phyloP scores from a whole-genome alignment of 129 eudicot genomes.

The Helianthus tuberosus region DNA sequence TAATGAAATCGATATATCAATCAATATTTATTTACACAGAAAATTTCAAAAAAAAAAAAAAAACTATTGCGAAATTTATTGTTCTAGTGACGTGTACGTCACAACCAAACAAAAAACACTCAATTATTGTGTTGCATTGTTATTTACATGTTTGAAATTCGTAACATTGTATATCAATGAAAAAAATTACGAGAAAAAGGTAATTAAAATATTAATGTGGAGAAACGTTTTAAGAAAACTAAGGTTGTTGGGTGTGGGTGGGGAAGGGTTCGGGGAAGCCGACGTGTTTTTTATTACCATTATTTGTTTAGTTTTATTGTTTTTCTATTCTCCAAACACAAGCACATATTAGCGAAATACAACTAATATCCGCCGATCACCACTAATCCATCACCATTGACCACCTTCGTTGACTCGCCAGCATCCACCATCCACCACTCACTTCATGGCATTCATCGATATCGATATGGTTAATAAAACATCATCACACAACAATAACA shows the following conservation, averaged over 20 bases:
- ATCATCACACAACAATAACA: neutral
- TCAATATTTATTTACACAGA: neutral
- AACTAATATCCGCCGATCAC: no score
- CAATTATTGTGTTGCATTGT: constrained; percentile 18
- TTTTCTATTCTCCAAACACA: no score
- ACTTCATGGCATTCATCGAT: neutral
- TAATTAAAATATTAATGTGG: neutral
- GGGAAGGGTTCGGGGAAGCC: no score
- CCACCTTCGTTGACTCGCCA: no score
- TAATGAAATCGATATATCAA: neutral
- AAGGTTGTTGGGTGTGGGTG: no score
- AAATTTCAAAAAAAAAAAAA: neutral
- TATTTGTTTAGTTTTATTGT: no score
- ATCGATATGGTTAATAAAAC: neutral
- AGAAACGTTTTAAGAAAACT: neutral
- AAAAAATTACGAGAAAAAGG: neutral
- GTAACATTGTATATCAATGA: neutral
- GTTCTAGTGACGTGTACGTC: constrained; percentile 12
- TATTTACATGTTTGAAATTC: neutral
- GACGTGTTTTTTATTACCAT: no score
- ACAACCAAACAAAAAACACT: constrained; percentile 21
- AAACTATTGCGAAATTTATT: neutral
- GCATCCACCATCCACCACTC: no score
- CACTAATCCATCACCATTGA: no score
- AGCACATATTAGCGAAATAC: no score